phyloP scores from a whole-genome alignment of 2,329 filamentous ascomycete species.

The Chrysoporthe cubensis region DNA sequence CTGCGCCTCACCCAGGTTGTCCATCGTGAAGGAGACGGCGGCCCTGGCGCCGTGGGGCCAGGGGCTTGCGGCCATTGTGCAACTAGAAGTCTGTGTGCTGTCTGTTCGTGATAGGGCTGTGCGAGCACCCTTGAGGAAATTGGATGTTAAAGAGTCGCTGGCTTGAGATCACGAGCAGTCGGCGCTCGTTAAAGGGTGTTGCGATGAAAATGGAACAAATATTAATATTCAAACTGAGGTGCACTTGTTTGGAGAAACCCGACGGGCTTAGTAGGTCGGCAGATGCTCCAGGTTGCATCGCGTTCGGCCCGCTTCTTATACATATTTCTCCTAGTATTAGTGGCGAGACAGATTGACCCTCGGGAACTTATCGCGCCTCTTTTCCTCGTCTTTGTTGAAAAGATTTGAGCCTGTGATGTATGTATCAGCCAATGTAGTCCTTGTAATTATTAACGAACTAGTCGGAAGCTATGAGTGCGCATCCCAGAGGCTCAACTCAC shows the following conservation, averaged over 20 bases:
- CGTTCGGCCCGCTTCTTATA: neutral
- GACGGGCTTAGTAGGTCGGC: neutral
- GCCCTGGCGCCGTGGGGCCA: constrained; percentile 35
- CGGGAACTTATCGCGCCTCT: neutral
- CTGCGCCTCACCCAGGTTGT: constrained; percentile 40
- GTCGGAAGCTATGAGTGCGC: too few relatives aligned
- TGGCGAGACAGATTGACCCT: neutral
- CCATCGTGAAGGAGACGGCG: constrained; percentile 39
- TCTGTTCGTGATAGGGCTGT: neutral
- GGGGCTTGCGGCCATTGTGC: constrained; percentile 9
- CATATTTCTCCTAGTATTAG: neutral
- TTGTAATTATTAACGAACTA: too few relatives aligned
- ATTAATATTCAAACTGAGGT: neutral
- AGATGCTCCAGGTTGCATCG: neutral
- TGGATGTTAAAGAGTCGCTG: too few relatives aligned
- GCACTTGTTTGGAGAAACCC: neutral
- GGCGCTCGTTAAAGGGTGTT: neutral
- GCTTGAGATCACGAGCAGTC: neutral
- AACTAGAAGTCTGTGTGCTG: neutral
- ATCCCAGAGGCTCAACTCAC: constrained; percentile 1
- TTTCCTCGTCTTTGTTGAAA: constrained; percentile 2
- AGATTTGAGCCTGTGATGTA: constrained; percentile 10
- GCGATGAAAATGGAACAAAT: neutral
- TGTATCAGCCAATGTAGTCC: too few relatives aligned
- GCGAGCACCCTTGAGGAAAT: too few relatives aligned